These are phyloP conservation scores for Mrakiaceae sp. DNA, from an alignment of 1,284 basidiomycete species.

Conservation along the genomic window DNA sequence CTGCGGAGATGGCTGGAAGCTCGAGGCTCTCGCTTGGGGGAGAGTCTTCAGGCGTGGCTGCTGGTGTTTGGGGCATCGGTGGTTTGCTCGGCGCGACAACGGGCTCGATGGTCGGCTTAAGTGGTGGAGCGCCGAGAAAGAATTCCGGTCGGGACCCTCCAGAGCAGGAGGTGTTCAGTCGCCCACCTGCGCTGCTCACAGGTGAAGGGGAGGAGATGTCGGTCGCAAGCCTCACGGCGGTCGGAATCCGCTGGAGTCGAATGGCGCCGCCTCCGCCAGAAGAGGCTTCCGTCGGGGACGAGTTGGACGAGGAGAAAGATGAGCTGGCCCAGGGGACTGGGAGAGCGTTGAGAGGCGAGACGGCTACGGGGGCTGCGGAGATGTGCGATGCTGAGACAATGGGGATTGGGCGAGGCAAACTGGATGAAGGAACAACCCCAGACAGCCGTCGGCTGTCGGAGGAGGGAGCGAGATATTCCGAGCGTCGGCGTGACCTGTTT, in stretches of 20 bases:
- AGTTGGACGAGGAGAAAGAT: slow-evolving; percentile 21
- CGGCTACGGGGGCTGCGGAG: slow-evolving; percentile 24
- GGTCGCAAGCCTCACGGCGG: slow-evolving; percentile 40
- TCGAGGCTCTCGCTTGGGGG: background rate
- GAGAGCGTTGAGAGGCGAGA: slow-evolving; percentile 35
- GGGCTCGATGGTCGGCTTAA: background rate
- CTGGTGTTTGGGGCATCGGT: background rate
- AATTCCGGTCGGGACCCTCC: background rate
- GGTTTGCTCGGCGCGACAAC: background rate
- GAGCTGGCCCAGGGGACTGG: slow-evolving; percentile 33
- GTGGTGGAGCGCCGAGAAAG: background rate
- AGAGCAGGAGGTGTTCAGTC: background rate
- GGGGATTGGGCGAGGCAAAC: slow-evolving; percentile 7
- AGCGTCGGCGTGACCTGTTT: slow-evolving; percentile 10
- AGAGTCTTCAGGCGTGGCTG: slow-evolving; percentile 2
- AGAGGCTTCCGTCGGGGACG: slow-evolving; percentile 13
- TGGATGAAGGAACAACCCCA: background rate
- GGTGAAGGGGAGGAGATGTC: slow-evolving; percentile 25
- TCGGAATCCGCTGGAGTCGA: slow-evolving; percentile 42
- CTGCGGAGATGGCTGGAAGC: background rate
- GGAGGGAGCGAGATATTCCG: background rate
- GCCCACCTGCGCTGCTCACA: slow-evolving; percentile 6
- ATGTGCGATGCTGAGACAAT: slow-evolving; percentile 11
- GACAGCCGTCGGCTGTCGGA: background rate
- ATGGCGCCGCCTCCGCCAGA: slow-evolving; percentile 31